Evolutionary conservation across 78 protist species (phyloP).

Genomic region (Dictyostelium citrinum): DNA sequence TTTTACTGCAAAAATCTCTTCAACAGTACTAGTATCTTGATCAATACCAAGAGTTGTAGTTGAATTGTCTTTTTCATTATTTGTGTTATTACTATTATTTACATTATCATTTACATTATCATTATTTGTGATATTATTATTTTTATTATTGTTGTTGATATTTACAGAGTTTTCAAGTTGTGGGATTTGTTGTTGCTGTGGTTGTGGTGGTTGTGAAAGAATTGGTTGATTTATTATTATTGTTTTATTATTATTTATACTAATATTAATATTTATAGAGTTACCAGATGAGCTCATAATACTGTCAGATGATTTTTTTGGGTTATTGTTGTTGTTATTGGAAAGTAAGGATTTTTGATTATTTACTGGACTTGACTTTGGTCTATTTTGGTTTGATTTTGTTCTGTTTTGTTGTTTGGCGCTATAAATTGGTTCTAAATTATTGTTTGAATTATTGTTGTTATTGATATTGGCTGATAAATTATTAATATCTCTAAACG

Average conservation of each 20-base stretch:
- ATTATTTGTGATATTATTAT: background rate
- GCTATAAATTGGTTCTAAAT: background rate
- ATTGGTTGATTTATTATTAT: background rate
- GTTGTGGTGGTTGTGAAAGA: background rate
- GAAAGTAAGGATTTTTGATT: background rate
- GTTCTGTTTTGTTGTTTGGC: background rate
- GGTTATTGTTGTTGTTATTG: background rate
- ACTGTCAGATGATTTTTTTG: background rate
- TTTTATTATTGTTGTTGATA: background rate
- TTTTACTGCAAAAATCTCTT: background rate
- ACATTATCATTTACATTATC: background rate
- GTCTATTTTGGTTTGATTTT: background rate
- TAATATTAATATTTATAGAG: constrained; percentile 3
- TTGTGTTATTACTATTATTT: background rate
- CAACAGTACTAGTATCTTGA: background rate
- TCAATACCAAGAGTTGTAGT: background rate
- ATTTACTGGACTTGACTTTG: background rate
- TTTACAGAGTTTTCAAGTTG: background rate
- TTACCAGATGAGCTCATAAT: background rate
- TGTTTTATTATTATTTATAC: constrained; percentile 9
- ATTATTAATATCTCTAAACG: background rate
- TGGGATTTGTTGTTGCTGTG: background rate
- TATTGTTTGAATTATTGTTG: background rate
- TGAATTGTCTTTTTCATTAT: background rate
- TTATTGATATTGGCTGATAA: background rate